Conservation (phyloP, 2,329 filamentous ascomycete genomes). For the Aspergillus nomiae region DNA sequence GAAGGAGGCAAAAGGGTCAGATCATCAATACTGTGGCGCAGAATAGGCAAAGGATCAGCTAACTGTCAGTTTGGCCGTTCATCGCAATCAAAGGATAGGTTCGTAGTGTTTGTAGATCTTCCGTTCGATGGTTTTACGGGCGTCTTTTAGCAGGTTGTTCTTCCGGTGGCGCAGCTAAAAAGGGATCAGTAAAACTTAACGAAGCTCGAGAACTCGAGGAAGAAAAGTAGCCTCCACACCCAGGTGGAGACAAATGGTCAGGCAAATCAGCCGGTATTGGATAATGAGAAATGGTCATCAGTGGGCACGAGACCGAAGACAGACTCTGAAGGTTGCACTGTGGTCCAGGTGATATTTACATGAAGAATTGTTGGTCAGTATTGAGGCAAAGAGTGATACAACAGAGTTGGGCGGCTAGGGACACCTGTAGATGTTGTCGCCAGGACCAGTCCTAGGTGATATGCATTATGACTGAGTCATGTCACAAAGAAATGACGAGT, state of each 20-base stretch:
- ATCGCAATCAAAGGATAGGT: conserved; percentile 2
- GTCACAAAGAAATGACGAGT: neutral
- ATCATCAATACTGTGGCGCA: neutral
- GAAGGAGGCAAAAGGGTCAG: neutral
- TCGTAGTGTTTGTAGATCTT: conserved; percentile 1
- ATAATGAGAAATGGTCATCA: conserved; percentile 22
- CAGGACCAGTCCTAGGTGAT: neutral
- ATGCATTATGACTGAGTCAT: neutral
- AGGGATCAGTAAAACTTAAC: neutral
- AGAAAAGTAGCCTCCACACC: neutral
- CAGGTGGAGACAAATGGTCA: neutral
- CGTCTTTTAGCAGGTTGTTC: neutral
- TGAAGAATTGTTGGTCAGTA: neutral
- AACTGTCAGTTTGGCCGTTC: neutral
- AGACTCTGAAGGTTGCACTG: neutral
- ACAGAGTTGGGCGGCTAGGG: neutral
- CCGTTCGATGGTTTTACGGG: neutral
- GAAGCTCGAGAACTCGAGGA: neutral
- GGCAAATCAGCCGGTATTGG: conserved; percentile 3
- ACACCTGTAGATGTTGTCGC: neutral
- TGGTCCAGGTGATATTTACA: neutral
- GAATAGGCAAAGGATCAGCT: neutral
- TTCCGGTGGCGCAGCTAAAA: neutral
- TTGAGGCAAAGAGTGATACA: neutral
- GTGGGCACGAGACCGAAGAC: neutral